These are phyloP conservation scores for Alternaria brassicae DNA, from an alignment of 2,329 filamentous ascomycete species.

Conservation along the genomic window DNA sequence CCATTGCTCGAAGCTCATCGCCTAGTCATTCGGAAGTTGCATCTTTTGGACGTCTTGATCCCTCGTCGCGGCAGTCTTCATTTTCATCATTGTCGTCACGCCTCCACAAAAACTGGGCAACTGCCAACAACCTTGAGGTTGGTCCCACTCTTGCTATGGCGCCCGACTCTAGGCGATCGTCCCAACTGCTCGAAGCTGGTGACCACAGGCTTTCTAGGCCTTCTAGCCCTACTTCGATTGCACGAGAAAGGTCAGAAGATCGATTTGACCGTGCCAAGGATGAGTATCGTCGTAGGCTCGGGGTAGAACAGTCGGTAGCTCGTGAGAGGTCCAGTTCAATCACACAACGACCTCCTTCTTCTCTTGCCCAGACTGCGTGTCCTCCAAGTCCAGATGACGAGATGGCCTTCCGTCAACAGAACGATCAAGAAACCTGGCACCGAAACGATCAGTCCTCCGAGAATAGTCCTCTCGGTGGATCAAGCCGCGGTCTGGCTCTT, in stretches of 20 bases:
- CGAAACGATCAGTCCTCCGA: slow-evolving; percentile 47
- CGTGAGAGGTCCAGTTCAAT: slow-evolving; percentile 34
- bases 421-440: slow-evolving; percentile 40
- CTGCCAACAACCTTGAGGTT: slow-evolving; percentile 34
- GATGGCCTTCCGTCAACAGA: slow-evolving; percentile 34
- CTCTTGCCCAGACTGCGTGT: slow-evolving; percentile 47
- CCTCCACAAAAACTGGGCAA: slow-evolving; percentile 32
- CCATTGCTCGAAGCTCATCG: slow-evolving; percentile 47
- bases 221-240: slow-evolving; percentile 18
- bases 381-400: slow-evolving; percentile 59
- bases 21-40: slow-evolving; percentile 54
- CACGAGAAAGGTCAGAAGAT: slow-evolving; percentile 39
- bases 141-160: slow-evolving; percentile 30
- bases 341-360: slow-evolving; percentile 35
- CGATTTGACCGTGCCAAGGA: slow-evolving; percentile 49
- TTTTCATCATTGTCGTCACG: slow-evolving; percentile 49
- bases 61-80: slow-evolving; percentile 50
- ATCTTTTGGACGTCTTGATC: slow-evolving; percentile 29
- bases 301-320: slow-evolving; percentile 40
- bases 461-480: slow-evolving; percentile 50
- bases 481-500: slow-evolving; percentile 46
- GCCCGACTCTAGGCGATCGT: slow-evolving; percentile 12
- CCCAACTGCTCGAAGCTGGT: slow-evolving; percentile 1
- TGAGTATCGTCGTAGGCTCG: slow-evolving; percentile 47
- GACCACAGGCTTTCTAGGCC: slow-evolving; percentile 8